Base-by-base conservation (phyloP, 495 filamentous ascomycete species). In the Penicillium maclennaniae region DNA sequence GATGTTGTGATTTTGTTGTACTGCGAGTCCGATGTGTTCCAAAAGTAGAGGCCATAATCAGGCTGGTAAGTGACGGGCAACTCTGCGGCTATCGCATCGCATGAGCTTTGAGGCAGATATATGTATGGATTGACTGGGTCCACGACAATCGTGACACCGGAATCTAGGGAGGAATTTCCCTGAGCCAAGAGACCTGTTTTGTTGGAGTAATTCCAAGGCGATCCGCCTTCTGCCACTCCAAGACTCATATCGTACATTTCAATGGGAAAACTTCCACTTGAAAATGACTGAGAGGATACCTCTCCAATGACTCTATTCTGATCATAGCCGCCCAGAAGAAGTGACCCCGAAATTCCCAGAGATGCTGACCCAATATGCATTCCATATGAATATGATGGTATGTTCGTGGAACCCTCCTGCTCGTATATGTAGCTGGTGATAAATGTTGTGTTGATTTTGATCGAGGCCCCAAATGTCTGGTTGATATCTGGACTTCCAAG, bases 311-410 rank as follows among this genome's bases (percentile, higher is more conserved):
- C 53, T 23, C 76, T 63, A 43, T 62, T 72, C 43, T 74, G 67
- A 54, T 83, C 77, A 58, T 78, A 83, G 0, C 80, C 79, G 4
- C 80, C 80, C 40, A 78, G 69, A 23, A 71, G 53, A 37, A 81
- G 60, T 5, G 72, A 79, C 1, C 71, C 77, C 6, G 65, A 49
- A 50, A 78, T 70, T 4, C 54, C 51, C 8, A 67, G 64, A 6
- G 56, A 47, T 4, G 60, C 75, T 3, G 78, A 78, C 7, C 81
- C 80, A 38, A 83, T 74, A 55, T 83, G 81, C 58, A 84, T 67
- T 6, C 74, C 71, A 47, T 70, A 81, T 8, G 78, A 80, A 41
- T 75, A 75, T 1, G 79, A 81, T 0, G 72, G 68, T 20, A n/a
- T n/a, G 69, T 75, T 2, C 6, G 26, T 7, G 15, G n/a, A 23